These are phyloP conservation scores for Candida xyloterini DNA, from an alignment of 805 yeast genomes.

Conservation along the genomic window DNA sequence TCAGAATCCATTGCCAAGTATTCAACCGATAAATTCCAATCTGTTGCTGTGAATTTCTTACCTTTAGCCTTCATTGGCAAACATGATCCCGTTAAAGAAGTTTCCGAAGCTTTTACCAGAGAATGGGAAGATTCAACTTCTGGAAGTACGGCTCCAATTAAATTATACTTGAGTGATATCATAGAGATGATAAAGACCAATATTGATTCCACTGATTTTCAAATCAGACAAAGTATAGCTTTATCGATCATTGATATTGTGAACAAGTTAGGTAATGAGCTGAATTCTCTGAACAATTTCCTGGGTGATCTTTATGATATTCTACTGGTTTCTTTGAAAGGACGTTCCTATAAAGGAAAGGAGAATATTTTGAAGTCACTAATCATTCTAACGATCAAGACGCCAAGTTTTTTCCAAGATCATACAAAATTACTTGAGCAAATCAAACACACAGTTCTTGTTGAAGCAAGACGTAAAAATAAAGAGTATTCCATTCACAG, in stretches of 20 bases:
- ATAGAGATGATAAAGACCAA: slow-evolving; percentile 46
- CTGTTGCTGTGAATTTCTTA: slow-evolving; percentile 59
- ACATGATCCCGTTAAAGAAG: slow-evolving; percentile 53
- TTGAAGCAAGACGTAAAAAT: slow-evolving; percentile 68
- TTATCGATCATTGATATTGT: slow-evolving; percentile 60
- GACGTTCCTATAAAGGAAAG: slow-evolving; percentile 88
- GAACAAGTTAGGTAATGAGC: slow-evolving; percentile 37
- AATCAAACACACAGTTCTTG: slow-evolving; percentile 44
- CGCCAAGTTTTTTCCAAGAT: slow-evolving; percentile 34
- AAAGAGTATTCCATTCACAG: slow-evolving; percentile 58
- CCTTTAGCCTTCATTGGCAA: slow-evolving; percentile 80
- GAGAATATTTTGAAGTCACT: slow-evolving; percentile 71
- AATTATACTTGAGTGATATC: slow-evolving; percentile 69
- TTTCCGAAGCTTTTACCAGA: slow-evolving; percentile 47
- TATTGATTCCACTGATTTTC: slow-evolving; percentile 57
- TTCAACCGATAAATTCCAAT: slow-evolving; percentile 63
- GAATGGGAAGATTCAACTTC: slow-evolving; percentile 79
- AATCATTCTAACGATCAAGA: slow-evolving; percentile 51
- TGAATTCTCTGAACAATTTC: slow-evolving; percentile 18
- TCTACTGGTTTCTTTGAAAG: slow-evolving; percentile 60
- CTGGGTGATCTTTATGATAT: slow-evolving; percentile 44
- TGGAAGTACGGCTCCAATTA: slow-evolving; percentile 69
- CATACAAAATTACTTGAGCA: slow-evolving; percentile 31
- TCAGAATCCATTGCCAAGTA: slow-evolving; percentile 65
- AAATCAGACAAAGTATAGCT: slow-evolving; percentile 68